Evolutionary conservation across 2,329 filamentous ascomycete genomes (phyloP).

Genomic region (Hypoxylon sp.): DNA sequence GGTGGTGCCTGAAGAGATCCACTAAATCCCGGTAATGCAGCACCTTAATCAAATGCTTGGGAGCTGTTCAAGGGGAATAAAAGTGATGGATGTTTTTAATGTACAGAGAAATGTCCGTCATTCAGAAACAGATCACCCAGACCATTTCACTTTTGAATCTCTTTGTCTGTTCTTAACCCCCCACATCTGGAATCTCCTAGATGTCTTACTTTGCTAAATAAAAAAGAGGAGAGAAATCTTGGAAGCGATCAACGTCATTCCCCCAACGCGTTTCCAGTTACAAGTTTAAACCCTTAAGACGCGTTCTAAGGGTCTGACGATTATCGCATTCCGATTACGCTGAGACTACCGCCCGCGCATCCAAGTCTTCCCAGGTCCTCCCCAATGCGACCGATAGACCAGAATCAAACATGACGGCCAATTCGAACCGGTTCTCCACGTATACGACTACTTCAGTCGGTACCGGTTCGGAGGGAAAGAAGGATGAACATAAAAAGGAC

Average conservation of each 20-base stretch:
- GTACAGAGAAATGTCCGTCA: conserved; percentile 29
- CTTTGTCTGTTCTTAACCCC: conserved; percentile 23
- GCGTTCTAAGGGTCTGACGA: conserved; percentile 41
- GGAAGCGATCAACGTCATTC: conserved; percentile 31
- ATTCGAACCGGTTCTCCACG: conserved; percentile 70
- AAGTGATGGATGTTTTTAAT: conserved; percentile 30
- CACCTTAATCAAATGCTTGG: conserved; percentile 36
- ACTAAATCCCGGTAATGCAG: conserved; percentile 38
- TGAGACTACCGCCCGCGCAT: conserved; percentile 23
- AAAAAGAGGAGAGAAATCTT: conserved; percentile 12
- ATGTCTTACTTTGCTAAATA: conserved; percentile 26
- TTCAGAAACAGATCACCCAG: conserved; percentile 21
- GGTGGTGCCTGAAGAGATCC: conserved; percentile 29
- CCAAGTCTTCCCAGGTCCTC: conserved; percentile 1
- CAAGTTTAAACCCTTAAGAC: conserved; percentile 32
- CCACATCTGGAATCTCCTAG: conserved; percentile 12
- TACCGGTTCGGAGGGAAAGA: conserved; percentile 68
- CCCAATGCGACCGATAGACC: conserved; percentile 48
- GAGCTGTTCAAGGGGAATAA: conserved; percentile 42
- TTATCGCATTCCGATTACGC: conserved; percentile 33
- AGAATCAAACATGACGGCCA: conserved; percentile 63
- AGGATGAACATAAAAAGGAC: conserved; percentile 84
- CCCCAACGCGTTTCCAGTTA: conserved; percentile 43
- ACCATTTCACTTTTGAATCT: conserved; percentile 19
- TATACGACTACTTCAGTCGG: conserved; percentile 68